Conservation (phyloP, 2,329 filamentous ascomycete genomes). For the Westerdykella sp. region DNA sequence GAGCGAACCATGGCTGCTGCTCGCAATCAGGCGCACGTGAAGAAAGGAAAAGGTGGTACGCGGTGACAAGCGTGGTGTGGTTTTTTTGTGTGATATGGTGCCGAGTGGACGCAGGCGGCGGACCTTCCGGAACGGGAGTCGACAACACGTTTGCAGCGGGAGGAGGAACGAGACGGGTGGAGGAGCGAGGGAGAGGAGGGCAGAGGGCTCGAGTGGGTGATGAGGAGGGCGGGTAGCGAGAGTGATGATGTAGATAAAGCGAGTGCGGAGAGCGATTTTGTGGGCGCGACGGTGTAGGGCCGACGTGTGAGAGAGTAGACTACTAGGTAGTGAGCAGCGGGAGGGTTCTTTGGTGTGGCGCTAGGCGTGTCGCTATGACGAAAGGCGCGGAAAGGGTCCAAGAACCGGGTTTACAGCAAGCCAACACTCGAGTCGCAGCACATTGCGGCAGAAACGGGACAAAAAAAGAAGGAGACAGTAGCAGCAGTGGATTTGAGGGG, state of each 20-base stretch:
- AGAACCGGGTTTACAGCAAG: not conserved
- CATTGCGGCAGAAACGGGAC: no score
- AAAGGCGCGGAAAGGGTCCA: not conserved
- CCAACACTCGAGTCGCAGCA: no score
- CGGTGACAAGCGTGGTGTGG: no score
- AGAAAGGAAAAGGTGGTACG: not conserved
- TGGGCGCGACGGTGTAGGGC: conserved; percentile 8
- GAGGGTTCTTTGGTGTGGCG: not conserved
- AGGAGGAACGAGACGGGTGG: conserved; percentile 9
- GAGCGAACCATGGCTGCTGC: conserved; percentile 29
- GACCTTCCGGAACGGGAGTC: no score
- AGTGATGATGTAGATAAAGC: no score
- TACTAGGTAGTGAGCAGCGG: conserved; percentile 1
- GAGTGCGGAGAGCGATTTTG: no score
- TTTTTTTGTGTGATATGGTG: conserved; percentile 1
- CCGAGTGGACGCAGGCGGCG: not conserved
- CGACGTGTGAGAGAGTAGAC: conserved; percentile 7
- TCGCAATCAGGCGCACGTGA: conserved; percentile 7
- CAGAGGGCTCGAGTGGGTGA: no score
- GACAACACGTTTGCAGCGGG: conserved; percentile 10
- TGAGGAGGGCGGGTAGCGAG: no score
- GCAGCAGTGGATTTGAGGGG: not conserved
- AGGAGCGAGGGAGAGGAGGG: conserved; percentile 9
- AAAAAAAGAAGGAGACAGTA: not conserved
- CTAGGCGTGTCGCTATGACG: not conserved